Percentiles rank a stretch among this genome's conserved stretches.
Evolutionary conservation across 1,284 basidiomycete genomes (phyloP).

Genomic region (Butyriboletus regius): DNA sequence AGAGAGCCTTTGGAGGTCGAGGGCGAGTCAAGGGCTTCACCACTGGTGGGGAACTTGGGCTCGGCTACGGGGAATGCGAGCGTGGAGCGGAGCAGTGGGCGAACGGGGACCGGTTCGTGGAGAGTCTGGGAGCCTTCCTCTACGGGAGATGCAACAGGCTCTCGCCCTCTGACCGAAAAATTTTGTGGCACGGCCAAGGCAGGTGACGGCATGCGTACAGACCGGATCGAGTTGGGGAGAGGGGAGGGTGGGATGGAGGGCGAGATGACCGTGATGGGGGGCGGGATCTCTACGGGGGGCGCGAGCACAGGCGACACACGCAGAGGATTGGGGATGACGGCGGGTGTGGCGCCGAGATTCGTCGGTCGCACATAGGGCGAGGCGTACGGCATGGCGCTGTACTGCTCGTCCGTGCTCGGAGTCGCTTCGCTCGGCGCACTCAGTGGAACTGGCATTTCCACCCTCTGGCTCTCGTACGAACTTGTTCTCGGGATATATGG

Average conservation of each 20-base stretch:
- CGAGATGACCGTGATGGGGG: slow-evolving; percentile 15
- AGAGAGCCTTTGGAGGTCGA: slow-evolving; percentile 6
- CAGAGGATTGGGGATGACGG: neutral
- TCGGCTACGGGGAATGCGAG: neutral
- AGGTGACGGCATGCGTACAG: neutral
- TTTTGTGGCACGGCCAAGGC: neutral
- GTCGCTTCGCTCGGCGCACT: slow-evolving; percentile 7
- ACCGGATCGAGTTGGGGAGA: slow-evolving; percentile 1
- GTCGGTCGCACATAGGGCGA: slow-evolving; percentile 16
- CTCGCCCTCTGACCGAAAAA: neutral
- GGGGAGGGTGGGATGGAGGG: slow-evolving; percentile 14
- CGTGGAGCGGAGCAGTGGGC: neutral
- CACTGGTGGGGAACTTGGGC: neutral
- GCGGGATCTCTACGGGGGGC: neutral
- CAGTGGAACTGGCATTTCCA: slow-evolving; percentile 8
- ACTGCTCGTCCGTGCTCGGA: slow-evolving; percentile 11
- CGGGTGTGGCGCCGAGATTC: neutral
- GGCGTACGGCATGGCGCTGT: neutral
- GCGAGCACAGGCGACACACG: slow-evolving; percentile 8
- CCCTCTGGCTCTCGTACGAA: neutral
- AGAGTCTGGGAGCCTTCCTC: slow-evolving; percentile 20
- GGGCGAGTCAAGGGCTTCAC: neutral
- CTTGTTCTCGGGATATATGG: neutral
- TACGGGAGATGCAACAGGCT: neutral
- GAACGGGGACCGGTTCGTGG: slow-evolving; percentile 9